A percentile compares a stretch with the other conserved stretches of the same genome.
These are phyloP conservation scores for Aspergillus amoenus DNA, from an alignment of 2,329 filamentous ascomycete genomes.

Conservation along the genomic window DNA sequence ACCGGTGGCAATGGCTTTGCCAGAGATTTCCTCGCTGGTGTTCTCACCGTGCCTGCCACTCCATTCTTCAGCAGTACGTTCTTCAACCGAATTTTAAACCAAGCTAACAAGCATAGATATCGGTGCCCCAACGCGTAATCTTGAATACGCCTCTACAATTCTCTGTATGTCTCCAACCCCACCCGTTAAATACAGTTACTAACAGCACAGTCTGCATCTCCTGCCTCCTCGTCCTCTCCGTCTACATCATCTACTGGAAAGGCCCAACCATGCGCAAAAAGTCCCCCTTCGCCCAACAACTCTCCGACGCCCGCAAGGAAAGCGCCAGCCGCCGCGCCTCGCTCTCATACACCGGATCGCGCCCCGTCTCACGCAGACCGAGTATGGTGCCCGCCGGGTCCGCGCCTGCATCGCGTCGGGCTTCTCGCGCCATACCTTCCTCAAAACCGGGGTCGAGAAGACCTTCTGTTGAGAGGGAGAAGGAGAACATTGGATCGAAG, in stretches of 20 bases:
- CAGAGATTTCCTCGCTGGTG: slow-evolving; percentile 64
- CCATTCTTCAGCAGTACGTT: slow-evolving; percentile 48
- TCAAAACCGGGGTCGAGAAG: too few relatives aligned
- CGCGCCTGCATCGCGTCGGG: too few relatives aligned
- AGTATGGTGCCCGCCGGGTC: too few relatives aligned
- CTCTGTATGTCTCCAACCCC: slow-evolving; percentile 51
- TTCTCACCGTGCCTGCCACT: slow-evolving; percentile 60
- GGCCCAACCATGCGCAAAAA: slow-evolving; percentile 60
- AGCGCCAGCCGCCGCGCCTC: too few relatives aligned
- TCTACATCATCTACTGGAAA: slow-evolving; percentile 67
- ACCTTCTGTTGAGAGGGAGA: too few relatives aligned
- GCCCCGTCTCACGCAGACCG: too few relatives aligned
- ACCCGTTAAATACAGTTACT: too few relatives aligned
- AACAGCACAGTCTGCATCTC: slow-evolving; percentile 53
- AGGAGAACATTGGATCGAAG: too few relatives aligned
- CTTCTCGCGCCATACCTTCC: too few relatives aligned
- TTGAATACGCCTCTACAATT: slow-evolving; percentile 64
- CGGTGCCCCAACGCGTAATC: slow-evolving; percentile 48
- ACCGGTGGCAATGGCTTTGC: slow-evolving; percentile 69
- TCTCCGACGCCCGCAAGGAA: slow-evolving; percentile 45
- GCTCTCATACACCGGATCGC: too few relatives aligned
- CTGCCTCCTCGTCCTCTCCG: slow-evolving; percentile 59
- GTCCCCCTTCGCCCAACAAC: slow-evolving; percentile 65
- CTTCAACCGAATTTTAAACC: background rate
- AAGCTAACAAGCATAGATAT: slow-evolving; percentile 46